phyloP scores from a whole-genome alignment of 108 stramenopile species.

The Nannochloropsis oceanica region DNA sequence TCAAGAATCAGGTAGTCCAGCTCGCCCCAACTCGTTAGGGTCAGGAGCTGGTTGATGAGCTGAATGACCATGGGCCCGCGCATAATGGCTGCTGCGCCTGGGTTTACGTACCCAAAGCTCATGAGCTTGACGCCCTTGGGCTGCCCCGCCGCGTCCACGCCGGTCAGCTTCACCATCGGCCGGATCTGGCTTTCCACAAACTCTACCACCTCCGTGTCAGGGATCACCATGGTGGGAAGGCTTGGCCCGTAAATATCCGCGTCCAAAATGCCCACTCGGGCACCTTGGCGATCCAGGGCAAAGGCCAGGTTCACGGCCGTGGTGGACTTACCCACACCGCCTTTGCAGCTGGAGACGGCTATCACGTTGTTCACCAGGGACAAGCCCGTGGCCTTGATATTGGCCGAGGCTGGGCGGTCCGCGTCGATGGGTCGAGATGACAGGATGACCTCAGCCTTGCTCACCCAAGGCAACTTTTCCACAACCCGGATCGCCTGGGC shows the following conservation, averaged over 20 bases:
- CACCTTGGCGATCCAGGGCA: slow-evolving; percentile 62
- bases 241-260: slow-evolving; percentile 93
- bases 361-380: slow-evolving; percentile 23
- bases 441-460: slow-evolving; percentile 14
- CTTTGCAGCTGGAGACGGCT: slow-evolving; percentile 47
- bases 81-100: slow-evolving; percentile 43
- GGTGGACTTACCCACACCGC: slow-evolving; percentile 97
- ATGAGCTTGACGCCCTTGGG: slow-evolving; percentile 32
- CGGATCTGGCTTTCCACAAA: slow-evolving; percentile 20
- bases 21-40: slow-evolving; percentile 94
- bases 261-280: slow-evolving; percentile 84
- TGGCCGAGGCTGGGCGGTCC: background rate
- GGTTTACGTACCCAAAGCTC: slow-evolving; percentile 44
- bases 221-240: slow-evolving; percentile 41
- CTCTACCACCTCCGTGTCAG: slow-evolving; percentile 21
- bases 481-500: slow-evolving; percentile 3
- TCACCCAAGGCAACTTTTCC: slow-evolving; percentile 20
- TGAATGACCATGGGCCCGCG: slow-evolving; percentile 50
- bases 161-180: slow-evolving; percentile 3
- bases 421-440: background rate
- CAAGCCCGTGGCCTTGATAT: slow-evolving; percentile 13
- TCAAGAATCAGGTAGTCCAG: slow-evolving; percentile 91
- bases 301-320: slow-evolving; percentile 93
- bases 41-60: slow-evolving; percentile 77
- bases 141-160: background rate